Conservation (phyloP, 345 rosid species). For the Eucalyptus guilfoylei region DNA sequence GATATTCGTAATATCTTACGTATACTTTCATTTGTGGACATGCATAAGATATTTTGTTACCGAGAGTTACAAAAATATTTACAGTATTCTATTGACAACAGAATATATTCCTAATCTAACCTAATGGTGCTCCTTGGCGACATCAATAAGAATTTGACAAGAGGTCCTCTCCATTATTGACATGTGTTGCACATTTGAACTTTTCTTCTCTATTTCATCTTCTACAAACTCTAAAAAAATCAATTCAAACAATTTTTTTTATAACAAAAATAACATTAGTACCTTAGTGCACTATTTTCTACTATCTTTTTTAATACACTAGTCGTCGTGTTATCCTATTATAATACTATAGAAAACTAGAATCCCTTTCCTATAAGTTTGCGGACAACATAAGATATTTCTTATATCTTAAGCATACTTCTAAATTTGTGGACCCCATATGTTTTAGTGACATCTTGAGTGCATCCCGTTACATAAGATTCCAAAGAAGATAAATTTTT, state of each 20-base stretch:
- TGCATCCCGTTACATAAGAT: rapidly evolving
- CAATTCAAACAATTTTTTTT: rapidly evolving
- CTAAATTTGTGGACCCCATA: background rate
- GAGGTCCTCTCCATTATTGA: too few species aligned
- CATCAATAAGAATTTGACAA: too few species aligned
- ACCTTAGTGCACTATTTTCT: background rate
- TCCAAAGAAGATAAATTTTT: background rate
- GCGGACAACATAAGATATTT: rapidly evolving
- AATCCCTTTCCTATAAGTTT: background rate
- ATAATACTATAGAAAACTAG: background rate
- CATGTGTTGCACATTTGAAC: too few species aligned
- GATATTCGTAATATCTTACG: background rate
- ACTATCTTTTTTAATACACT: background rate
- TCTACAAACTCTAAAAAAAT: background rate
- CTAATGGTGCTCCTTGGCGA: too few species aligned
- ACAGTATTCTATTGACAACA: too few species aligned
- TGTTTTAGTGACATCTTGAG: background rate
- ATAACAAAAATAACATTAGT: too few species aligned
- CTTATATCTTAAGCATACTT: background rate
- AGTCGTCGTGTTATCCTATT: rapidly evolving
- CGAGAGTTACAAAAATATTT: too few species aligned
- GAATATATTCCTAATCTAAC: too few species aligned
- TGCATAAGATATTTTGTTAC: too few species aligned
- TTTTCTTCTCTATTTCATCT: too few species aligned
- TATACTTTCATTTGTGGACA: background rate